Percentiles rank a stretch among this genome's conserved stretches.
Conservation (phyloP, 2,329 filamentous ascomycete species). For the Bertia moriformis region DNA sequence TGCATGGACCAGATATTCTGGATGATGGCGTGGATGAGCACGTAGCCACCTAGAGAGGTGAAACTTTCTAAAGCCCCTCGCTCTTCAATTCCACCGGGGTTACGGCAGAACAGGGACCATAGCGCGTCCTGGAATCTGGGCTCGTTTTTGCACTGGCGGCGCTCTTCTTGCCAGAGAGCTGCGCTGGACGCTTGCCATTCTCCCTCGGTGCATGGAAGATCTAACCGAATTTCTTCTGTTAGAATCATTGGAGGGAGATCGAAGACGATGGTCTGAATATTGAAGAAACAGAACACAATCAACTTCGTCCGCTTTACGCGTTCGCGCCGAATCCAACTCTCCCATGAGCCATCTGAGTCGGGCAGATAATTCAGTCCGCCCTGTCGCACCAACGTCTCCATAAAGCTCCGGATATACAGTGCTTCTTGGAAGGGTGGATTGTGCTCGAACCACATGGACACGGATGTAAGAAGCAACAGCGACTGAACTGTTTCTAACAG, state of each 20-base stretch:
- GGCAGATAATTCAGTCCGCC: constrained; percentile 11
- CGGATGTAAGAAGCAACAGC: constrained; percentile 12
- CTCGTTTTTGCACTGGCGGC: neutral
- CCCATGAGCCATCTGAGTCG: constrained; percentile 8
- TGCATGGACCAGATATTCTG: constrained; percentile 1
- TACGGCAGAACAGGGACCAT: constrained; percentile 1
- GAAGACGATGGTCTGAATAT: constrained; percentile 20
- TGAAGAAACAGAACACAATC: constrained; percentile 20
- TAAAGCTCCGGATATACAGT: constrained; percentile 16
- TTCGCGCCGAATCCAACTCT: constrained; percentile 18
- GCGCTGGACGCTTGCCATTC: constrained; percentile 1
- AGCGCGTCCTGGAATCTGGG: neutral
- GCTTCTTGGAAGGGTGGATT: constrained; percentile 16
- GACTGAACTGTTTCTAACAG: constrained; percentile 16
- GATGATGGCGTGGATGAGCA: constrained; percentile 2
- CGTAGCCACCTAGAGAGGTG: constrained; percentile 2
- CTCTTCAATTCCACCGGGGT: too few relatives aligned
- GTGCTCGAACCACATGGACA: constrained; percentile 18
- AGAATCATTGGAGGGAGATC: constrained; percentile 19
- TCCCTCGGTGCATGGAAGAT: constrained; percentile 13
- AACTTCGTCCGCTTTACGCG: constrained; percentile 17
- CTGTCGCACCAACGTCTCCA: constrained; percentile 17
- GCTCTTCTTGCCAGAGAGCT: neutral
- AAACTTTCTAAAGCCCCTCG: too few relatives aligned
- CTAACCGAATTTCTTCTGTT: constrained; percentile 18